These are phyloP conservation scores for Verticillium alfalfae DNA, from an alignment of 2,329 filamentous ascomycete species.

Conservation along the genomic window DNA sequence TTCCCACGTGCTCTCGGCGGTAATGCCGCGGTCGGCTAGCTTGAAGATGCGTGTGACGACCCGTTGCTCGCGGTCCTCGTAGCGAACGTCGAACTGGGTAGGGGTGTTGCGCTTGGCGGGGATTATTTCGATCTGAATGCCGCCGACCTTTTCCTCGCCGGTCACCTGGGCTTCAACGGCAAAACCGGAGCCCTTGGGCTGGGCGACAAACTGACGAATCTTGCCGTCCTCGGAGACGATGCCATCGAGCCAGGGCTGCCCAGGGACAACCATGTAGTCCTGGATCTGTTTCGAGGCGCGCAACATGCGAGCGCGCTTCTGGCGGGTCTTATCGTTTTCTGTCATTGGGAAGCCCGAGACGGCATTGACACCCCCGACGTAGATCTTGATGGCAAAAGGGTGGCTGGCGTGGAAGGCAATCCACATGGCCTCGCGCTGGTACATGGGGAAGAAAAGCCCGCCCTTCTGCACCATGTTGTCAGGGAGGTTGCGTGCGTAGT, in stretches of 20 bases:
- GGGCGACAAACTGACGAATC: slow-evolving; percentile 42
- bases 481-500: slow-evolving; percentile 25
- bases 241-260: slow-evolving; percentile 33
- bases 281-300: slow-evolving; percentile 11
- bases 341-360: slow-evolving; percentile 26
- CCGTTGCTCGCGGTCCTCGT: slow-evolving; percentile 3
- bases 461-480: slow-evolving; percentile 28
- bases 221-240: slow-evolving; percentile 25
- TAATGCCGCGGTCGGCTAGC: slow-evolving; percentile 5
- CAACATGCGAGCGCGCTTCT: slow-evolving; percentile 8
- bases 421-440: slow-evolving; percentile 35
- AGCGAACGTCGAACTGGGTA: slow-evolving; percentile 8
- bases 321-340: slow-evolving; percentile 13
- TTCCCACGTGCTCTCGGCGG: slow-evolving; percentile 7
- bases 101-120: slow-evolving; percentile 9
- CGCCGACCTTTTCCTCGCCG: slow-evolving; percentile 29
- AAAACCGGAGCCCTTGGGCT: slow-evolving; percentile 33
- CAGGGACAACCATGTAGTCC: slow-evolving; percentile 27
- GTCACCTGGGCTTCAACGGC: slow-evolving; percentile 39
- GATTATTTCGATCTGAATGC: slow-evolving; percentile 37
- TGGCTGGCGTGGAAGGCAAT: slow-evolving; percentile 19
- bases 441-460: slow-evolving; percentile 41
- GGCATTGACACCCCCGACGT: slow-evolving; percentile 32
- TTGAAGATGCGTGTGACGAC: slow-evolving; percentile 10
- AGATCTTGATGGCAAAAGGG: slow-evolving; percentile 31